These are phyloP conservation scores for Excoecaria agallocha DNA, from an alignment of 345 rosid genomes.

Conservation along the genomic window DNA sequence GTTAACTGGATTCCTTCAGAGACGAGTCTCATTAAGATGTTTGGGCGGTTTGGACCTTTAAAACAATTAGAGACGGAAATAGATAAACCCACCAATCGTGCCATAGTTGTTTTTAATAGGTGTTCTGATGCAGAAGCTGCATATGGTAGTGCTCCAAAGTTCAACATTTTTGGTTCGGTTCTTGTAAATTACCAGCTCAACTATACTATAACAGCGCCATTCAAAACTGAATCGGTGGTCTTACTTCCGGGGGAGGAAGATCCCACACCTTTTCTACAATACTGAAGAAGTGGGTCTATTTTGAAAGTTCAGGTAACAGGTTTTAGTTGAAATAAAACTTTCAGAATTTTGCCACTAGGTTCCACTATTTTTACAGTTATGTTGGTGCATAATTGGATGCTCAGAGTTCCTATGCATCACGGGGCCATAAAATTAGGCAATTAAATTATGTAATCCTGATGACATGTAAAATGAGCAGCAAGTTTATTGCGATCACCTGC, in stretches of 20 bases:
- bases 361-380: too few relatives aligned
- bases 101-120: slow-evolving; percentile 78
- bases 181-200: too few relatives aligned
- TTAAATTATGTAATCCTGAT: too few relatives aligned
- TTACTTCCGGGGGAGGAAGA: slow-evolving; percentile 21
- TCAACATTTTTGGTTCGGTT: slow-evolving; percentile 63
- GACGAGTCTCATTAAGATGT: slow-evolving; percentile 71
- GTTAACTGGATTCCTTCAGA: slow-evolving; percentile 69
- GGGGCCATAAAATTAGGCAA: too few relatives aligned
- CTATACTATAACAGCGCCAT: slow-evolving; percentile 51
- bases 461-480: too few relatives aligned
- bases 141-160: slow-evolving; percentile 67
- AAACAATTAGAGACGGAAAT: slow-evolving; percentile 69
- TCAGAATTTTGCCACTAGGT: too few relatives aligned
- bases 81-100: slow-evolving; percentile 65
- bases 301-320: slow-evolving; percentile 32
- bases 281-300: slow-evolving; percentile 21
- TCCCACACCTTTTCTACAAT: slow-evolving; percentile 24
- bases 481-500: too few relatives aligned
- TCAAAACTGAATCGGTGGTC: slow-evolving; percentile 35
- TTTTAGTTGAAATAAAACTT: not conserved
- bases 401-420: too few relatives aligned
- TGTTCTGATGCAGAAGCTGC: slow-evolving; percentile 83
- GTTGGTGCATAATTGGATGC: too few relatives aligned
- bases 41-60: slow-evolving; percentile 76